Percentiles rank a stretch among this genome's conserved stretches.
These are phyloP conservation scores for Celoporthe dispersa DNA, from an alignment of 2,329 filamentous ascomycete genomes.

Conservation along the genomic window DNA sequence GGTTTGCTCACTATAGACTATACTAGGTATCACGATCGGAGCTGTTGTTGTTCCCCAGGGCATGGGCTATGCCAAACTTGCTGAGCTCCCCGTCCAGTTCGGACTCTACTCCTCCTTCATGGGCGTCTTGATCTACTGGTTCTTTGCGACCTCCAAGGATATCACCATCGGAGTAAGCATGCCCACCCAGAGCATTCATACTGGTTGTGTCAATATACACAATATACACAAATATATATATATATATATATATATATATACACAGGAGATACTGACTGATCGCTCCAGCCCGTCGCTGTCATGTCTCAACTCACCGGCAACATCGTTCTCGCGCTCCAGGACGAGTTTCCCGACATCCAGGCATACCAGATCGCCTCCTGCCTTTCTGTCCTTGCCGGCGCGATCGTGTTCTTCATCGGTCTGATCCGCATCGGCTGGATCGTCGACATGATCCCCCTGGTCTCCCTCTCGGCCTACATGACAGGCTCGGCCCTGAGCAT, in stretches of 20 bases:
- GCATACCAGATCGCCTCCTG: slow-evolving; percentile 75
- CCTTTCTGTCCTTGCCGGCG: slow-evolving; percentile 77
- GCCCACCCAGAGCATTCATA: neutral
- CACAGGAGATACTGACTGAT: slow-evolving; percentile 25
- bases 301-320: slow-evolving; percentile 90
- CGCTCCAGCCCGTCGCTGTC: slow-evolving; percentile 80
- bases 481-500: slow-evolving; percentile 94
- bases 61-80: slow-evolving; percentile 92
- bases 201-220: too few relatives aligned
- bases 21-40: slow-evolving; percentile 57
- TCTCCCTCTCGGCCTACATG: slow-evolving; percentile 94
- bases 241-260: too few relatives aligned
- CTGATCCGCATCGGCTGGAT: slow-evolving; percentile 84
- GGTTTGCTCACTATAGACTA: slow-evolving; percentile 15
- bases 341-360: slow-evolving; percentile 59
- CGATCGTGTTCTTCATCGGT: slow-evolving; percentile 78
- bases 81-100: slow-evolving; percentile 78
- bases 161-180: slow-evolving; percentile 87
- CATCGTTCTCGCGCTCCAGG: slow-evolving; percentile 69
- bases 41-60: slow-evolving; percentile 86
- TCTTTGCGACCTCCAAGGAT: slow-evolving; percentile 97
- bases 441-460: slow-evolving; percentile 89
- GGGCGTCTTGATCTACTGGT: slow-evolving; percentile 94
- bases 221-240: too few relatives aligned
- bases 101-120: slow-evolving; percentile 96